Percentiles rank a stretch among this genome's conserved stretches.
Conservation (phyloP, 495 filamentous ascomycete genomes). For the Trichocladium uniseriatum region DNA sequence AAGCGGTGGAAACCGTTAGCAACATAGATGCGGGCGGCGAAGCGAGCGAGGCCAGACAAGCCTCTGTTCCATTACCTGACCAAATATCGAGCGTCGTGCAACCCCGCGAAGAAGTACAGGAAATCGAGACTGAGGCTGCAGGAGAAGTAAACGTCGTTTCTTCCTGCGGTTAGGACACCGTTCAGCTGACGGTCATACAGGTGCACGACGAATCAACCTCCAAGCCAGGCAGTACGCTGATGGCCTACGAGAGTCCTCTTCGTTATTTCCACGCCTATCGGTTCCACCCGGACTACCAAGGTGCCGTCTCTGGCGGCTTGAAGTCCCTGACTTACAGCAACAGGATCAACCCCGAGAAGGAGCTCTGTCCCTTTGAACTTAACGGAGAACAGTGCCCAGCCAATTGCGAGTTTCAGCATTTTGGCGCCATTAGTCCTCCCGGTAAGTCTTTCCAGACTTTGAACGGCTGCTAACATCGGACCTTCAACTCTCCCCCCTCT, state of each 20-base stretch:
- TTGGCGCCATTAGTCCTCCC: conserved; percentile 60
- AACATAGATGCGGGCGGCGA: neutral
- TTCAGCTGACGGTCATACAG: conserved; percentile 15
- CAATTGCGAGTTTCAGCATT: conserved; percentile 70
- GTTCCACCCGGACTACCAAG: conserved; percentile 66
- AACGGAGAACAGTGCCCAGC: conserved; percentile 70
- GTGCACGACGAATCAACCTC: neutral
- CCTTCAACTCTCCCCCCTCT: conserved; percentile 19
- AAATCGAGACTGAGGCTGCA: conserved; percentile 17
- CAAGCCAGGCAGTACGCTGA: conserved; percentile 33
- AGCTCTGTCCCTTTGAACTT: conserved; percentile 66
- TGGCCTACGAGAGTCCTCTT: conserved; percentile 75
- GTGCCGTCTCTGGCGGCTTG: conserved; percentile 63
- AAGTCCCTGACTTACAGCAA: conserved; percentile 90
- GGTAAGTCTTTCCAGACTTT: conserved; percentile 54
- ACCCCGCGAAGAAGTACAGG: conserved; percentile 20
- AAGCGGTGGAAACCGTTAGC: neutral
- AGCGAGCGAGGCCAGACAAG: neutral
- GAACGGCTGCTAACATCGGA: conserved; percentile 25
- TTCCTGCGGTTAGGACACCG: neutral
- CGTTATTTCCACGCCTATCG: conserved; percentile 78
- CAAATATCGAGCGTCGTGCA: conserved; percentile 23
- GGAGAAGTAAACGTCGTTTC: conserved; percentile 32
- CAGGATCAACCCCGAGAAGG: conserved; percentile 63
- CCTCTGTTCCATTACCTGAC: conserved; percentile 4